These are phyloP conservation scores for Colletotrichum caudatum DNA, from an alignment of 2,329 filamentous ascomycete genomes.

Conservation along the genomic window DNA sequence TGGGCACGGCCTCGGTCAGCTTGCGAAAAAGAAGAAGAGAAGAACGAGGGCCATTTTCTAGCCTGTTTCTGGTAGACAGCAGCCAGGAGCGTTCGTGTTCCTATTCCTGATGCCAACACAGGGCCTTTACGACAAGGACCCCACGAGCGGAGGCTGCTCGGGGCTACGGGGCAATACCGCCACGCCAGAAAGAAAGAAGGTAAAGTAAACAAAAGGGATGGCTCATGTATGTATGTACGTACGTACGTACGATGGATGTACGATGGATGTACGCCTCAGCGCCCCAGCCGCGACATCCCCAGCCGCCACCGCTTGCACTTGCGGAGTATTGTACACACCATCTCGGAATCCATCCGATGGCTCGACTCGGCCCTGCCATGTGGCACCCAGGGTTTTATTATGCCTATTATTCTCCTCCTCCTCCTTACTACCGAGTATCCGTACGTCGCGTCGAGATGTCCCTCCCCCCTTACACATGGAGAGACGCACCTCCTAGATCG, in stretches of 20 bases:
- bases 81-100: not conserved
- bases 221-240: too few species aligned
- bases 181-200: not conserved
- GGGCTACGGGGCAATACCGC: not conserved
- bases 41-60: not conserved
- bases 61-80: not conserved
- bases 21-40: not conserved
- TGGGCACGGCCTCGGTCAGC: not conserved
- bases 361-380: conserved; percentile 8
- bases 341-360: not conserved
- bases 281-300: not conserved
- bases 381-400: not conserved
- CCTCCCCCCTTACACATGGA: not conserved
- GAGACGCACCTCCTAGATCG: not conserved
- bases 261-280: not conserved
- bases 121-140: not conserved
- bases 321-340: conserved; percentile 5
- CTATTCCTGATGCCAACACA: not conserved
- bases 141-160: not conserved
- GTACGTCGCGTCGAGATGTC: not conserved
- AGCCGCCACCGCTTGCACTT: not conserved
- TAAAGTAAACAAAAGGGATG: not conserved
- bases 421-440: too few species aligned
- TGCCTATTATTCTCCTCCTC: not conserved
- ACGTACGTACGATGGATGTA: too few species aligned